Conservation (phyloP, 148 eudicot species). For the Salicornia ramosissima region DNA sequence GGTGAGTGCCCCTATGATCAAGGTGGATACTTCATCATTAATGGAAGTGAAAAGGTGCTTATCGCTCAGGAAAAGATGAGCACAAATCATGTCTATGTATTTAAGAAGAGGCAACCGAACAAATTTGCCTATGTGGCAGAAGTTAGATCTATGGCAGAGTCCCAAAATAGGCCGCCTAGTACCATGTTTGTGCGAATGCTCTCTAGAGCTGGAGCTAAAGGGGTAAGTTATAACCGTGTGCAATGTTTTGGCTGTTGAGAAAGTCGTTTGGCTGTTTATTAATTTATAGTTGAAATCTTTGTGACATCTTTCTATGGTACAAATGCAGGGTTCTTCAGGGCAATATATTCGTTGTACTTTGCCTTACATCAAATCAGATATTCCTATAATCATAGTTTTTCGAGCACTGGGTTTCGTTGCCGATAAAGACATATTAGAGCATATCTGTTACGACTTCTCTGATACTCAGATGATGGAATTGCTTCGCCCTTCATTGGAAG, state of each 20-base stretch:
- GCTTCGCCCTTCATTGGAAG: conserved; percentile 93
- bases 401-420: conserved; percentile 97
- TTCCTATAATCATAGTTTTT: conserved; percentile 88
- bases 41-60: conserved; percentile 98
- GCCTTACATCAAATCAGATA: conserved; percentile 87
- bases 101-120: conserved; percentile 97
- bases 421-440: conserved; percentile 95
- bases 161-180: conserved; percentile 95
- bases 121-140: conserved; percentile 94
- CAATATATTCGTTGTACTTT: conserved; percentile 95
- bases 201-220: conserved; percentile 90
- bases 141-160: conserved; percentile 97
- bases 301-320: conserved; percentile 9
- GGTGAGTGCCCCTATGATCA: conserved; percentile 99
- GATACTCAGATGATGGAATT: conserved; percentile 99
- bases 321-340: conserved; percentile 88
- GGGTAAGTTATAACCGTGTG: conserved; percentile 48
- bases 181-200: conserved; percentile 99
- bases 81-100: conserved; percentile 97
- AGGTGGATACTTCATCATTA: conserved; percentile 97
- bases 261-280: neutral
- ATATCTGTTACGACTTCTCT: conserved; percentile 87
- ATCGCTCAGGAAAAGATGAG: conserved; percentile 99
- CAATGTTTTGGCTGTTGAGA: neutral
- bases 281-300: neutral